Percentiles rank a stretch among this genome's conserved stretches.
These are phyloP conservation scores for Yamadazyma triangularis DNA, from an alignment of 1,139 yeast genomes.

Conservation along the genomic window DNA sequence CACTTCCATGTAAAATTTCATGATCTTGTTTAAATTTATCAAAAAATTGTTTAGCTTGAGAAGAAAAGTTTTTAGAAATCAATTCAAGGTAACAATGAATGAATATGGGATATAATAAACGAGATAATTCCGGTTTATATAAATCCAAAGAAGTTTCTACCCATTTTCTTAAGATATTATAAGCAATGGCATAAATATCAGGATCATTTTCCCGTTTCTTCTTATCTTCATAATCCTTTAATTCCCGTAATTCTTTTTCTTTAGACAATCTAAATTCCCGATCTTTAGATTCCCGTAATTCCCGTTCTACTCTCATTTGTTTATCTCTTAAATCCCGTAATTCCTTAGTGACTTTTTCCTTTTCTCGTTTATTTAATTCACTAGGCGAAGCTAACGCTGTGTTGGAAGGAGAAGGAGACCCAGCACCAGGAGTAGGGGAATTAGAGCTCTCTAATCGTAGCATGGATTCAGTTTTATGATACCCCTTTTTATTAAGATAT, in stretches of 20 bases:
- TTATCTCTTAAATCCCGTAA: slow-evolving; percentile 39
- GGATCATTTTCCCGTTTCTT: slow-evolving; percentile 53
- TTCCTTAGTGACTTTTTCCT: slow-evolving; percentile 29
- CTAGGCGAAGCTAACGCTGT: slow-evolving; percentile 39
- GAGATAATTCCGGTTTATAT: slow-evolving; percentile 82
- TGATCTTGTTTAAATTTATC: slow-evolving; percentile 75
- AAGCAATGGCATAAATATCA: slow-evolving; percentile 70
- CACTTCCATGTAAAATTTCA: slow-evolving; percentile 70
- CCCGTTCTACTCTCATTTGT: slow-evolving; percentile 32
- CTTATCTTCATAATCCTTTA: slow-evolving; percentile 34
- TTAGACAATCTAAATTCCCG: slow-evolving; percentile 38
- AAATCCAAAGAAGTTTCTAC: slow-evolving; percentile 87
- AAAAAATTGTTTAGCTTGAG: slow-evolving; percentile 69
- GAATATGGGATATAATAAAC: slow-evolving; percentile 84
- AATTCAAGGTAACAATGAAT: slow-evolving; percentile 83
- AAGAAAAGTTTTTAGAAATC: slow-evolving; percentile 55
- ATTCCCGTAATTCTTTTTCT: slow-evolving; percentile 41
- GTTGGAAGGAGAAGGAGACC: slow-evolving; percentile 43
- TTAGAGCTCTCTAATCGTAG: slow-evolving; percentile 83
- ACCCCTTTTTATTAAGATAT: slow-evolving; percentile 89
- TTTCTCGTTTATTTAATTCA: slow-evolving; percentile 23
- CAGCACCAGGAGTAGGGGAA: slow-evolving; percentile 54
- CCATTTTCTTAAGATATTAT: slow-evolving; percentile 79
- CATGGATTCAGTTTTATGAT: slow-evolving; percentile 91
- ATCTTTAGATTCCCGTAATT: slow-evolving; percentile 36